Evolutionary conservation across 2,329 filamentous ascomycete species (phyloP).

Genomic region (Diaporthe sp.): DNA sequence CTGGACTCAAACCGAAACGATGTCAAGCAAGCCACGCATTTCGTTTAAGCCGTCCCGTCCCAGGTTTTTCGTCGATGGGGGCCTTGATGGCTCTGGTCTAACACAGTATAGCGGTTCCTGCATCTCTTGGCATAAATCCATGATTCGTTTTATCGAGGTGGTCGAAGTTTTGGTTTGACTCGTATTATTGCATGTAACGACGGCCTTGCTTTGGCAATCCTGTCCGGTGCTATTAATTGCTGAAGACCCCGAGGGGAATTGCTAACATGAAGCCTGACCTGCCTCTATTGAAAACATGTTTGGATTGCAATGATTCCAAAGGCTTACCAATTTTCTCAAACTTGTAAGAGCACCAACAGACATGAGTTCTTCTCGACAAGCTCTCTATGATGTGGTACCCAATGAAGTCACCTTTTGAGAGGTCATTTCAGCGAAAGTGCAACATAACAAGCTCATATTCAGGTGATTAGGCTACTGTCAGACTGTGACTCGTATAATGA

Average conservation of each 20-base stretch:
- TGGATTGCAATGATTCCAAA: not conserved
- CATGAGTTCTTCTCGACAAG: not conserved
- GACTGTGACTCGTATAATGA: not conserved
- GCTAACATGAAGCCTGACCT: not conserved
- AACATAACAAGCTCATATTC: not conserved
- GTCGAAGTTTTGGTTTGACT: conserved; percentile 47
- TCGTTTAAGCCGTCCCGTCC: conserved; percentile 1
- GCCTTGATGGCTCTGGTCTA: not conserved
- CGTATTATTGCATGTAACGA: conserved; percentile 5
- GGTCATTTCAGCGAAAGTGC: too few species aligned
- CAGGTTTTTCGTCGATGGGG: not conserved
- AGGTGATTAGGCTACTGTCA: not conserved
- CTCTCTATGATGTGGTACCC: not conserved
- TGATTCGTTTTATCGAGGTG: conserved; percentile 19
- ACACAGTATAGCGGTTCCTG: conserved; percentile 19
- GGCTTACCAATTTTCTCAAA: not conserved
- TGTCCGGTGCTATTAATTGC: not conserved
- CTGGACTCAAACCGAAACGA: conserved; percentile 4
- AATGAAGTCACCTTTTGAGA: not conserved
- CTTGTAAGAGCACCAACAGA: not conserved
- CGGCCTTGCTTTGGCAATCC: not conserved
- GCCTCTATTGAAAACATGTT: not conserved
- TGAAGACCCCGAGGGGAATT: too few species aligned
- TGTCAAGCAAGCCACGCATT: conserved; percentile 28
- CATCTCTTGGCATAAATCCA: conserved; percentile 6